phyloP scores from a whole-genome alignment of 139 green algal genomes.

The Asterochloris sp. region DNA sequence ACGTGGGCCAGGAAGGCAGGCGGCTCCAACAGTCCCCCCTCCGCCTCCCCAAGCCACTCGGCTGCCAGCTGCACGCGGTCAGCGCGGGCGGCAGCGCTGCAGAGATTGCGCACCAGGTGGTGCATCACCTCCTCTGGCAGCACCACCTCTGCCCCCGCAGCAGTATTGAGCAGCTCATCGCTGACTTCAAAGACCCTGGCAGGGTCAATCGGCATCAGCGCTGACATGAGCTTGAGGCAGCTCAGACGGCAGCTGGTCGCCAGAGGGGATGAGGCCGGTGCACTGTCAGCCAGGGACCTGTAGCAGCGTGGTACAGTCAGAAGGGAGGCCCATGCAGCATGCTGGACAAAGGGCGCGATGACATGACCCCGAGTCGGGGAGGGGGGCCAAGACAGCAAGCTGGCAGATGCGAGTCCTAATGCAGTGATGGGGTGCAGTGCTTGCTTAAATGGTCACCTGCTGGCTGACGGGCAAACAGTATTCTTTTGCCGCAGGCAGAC shows the following conservation, averaged over 20 bases:
- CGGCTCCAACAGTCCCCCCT: neutral
- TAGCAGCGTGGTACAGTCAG: neutral
- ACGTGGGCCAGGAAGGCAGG: conserved; percentile 3
- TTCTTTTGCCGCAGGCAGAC: no score
- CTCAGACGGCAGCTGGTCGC: neutral
- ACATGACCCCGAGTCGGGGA: no score
- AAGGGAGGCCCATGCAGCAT: no score
- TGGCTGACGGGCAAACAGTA: no score
- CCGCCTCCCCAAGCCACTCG: neutral
- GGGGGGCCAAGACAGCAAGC: no score
- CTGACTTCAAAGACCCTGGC: neutral
- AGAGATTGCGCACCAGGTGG: neutral
- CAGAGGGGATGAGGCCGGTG: neutral
- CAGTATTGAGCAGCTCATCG: neutral
- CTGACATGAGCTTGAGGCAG: conserved; percentile 2
- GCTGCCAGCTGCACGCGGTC: conserved; percentile 2
- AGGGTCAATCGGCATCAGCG: conserved; percentile 11
- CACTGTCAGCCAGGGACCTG: conserved; percentile 9
- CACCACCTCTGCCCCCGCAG: neutral
- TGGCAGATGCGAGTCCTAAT: no score
- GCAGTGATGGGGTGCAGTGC: no score
- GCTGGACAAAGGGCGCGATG: no score
- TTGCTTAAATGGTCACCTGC: no score
- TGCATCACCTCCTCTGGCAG: conserved; percentile 1
- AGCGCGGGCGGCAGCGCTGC: neutral